phyloP scores from a whole-genome alignment of 805 yeast genomes.

The Barnettozyma sucrosica region DNA sequence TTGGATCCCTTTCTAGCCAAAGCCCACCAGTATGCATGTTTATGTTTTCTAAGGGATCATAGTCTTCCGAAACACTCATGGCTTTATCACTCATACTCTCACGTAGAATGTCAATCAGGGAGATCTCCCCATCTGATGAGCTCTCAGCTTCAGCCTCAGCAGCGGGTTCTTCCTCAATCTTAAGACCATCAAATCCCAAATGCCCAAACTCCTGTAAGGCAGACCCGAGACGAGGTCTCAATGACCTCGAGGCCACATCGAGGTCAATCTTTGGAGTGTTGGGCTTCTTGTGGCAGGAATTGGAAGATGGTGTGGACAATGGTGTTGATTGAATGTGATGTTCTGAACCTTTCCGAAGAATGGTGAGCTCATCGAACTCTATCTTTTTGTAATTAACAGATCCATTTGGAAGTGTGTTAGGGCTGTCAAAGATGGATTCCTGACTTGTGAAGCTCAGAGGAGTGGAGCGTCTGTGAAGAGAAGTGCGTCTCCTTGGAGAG shows the following conservation, averaged over 20 bases:
- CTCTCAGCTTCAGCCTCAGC: conserved; percentile 2
- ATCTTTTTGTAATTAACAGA: neutral
- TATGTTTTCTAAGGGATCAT: conserved; percentile 12
- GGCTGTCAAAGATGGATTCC: conserved; percentile 14
- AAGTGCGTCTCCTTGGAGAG: neutral
- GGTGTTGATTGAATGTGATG: neutral
- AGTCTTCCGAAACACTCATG: conserved; percentile 11
- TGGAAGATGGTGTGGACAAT: neutral
- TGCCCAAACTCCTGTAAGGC: neutral
- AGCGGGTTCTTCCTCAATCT: conserved; percentile 3
- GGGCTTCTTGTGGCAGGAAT: neutral
- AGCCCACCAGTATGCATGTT: neutral
- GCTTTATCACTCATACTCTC: conserved; percentile 17
- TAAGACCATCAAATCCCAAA: conserved; percentile 4
- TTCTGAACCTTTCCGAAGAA: neutral
- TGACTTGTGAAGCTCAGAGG: conserved; percentile 10
- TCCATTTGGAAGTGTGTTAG: neutral
- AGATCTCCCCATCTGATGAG: conserved; percentile 4
- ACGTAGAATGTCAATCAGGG: conserved; percentile 18
- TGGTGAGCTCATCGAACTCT: neutral
- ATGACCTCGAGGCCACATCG: conserved; percentile 12
- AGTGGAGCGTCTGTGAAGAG: conserved; percentile 11
- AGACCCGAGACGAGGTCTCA: conserved; percentile 7
- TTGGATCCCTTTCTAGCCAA: neutral
- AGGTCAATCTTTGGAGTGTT: conserved; percentile 15